Evolutionary conservation across 257 asterid genomes (phyloP), one percentile per base, ranked within the genome.

Genomic region (Nicotiana tabacum): DNA sequence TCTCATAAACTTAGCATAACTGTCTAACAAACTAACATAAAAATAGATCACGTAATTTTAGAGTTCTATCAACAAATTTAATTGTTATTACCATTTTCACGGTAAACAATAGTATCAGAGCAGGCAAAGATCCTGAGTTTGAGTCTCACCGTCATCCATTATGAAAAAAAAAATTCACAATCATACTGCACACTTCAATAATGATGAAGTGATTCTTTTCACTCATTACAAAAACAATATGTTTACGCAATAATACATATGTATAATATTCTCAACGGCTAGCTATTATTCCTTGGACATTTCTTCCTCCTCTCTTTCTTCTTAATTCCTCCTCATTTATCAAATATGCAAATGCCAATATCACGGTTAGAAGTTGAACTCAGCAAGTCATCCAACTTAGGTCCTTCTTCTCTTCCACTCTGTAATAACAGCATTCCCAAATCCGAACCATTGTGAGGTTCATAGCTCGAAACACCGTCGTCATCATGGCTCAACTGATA

Each of bases 401-500:
- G 67, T 9, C 83, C 89, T 87, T 86, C 91, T 27, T 86, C 89
- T 55, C 88, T 72, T 58, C 87, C 91, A 84, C 83, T 86, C 72
- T 88, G 90, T 79, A 87, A 48, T 8, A 87, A 78, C 56, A 92
- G 87, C 83, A 87, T 82, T 9, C 85, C 94, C 87, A 88, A 53
- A 66, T 89, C 91, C 9, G 88, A 85, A 77, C 56, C 72, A 77
- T 82, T 69, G 53, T 81, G 15, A 37, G 58, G 51, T 30, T 80
- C 89, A 66, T 86, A 87, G 6, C 89, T 72, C 1, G 89, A 83
- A 15, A 58, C 84, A 3, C 56, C 78, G 1, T 64, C 18, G 17
- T 89, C 94, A 39, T 90, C 94, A 39, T 90, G 93, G 88, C 94
- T 92, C 60, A 92, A 79, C 86, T 92, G 96, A 35, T 93, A 90